Evolutionary conservation across 2,329 filamentous ascomycete genomes (phyloP).

Genomic region (Fusarium dimerum): DNA sequence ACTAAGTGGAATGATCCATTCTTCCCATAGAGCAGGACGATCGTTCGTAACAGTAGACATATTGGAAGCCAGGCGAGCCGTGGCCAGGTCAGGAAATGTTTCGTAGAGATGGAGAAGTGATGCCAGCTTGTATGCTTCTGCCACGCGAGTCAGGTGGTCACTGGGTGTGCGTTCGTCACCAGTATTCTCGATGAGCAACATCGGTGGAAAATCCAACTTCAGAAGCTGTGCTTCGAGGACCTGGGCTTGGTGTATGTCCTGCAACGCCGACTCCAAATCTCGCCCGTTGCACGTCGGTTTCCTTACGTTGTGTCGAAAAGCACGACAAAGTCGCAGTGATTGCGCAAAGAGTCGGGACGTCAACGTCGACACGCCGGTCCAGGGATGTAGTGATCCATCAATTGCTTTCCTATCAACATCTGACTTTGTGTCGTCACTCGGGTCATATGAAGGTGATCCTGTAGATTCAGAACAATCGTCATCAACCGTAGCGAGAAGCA

Average conservation of each 20-base stretch:
- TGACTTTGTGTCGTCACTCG: conserved; percentile 7
- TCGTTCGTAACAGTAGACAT: conserved; percentile 8
- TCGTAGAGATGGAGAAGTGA: conserved; percentile 43
- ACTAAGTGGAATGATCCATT: conserved; percentile 39
- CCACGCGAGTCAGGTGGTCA: conserved; percentile 36
- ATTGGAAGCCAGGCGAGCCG: conserved; percentile 28
- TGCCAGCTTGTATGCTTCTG: conserved; percentile 42
- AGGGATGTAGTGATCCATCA: conserved; percentile 34
- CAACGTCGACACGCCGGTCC: conserved; percentile 40
- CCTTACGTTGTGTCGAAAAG: conserved; percentile 30
- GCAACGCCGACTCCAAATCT: conserved; percentile 27
- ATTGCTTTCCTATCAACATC: conserved; percentile 15
- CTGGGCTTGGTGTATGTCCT: conserved; percentile 31
- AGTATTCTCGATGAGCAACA: conserved; percentile 24
- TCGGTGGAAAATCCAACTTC: conserved; percentile 29
- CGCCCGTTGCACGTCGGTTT: conserved; percentile 26
- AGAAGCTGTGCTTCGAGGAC: conserved; percentile 37
- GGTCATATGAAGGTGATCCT: background rate
- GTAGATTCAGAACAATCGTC: conserved; percentile 22
- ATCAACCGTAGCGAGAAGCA: conserved; percentile 41
- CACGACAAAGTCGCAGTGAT: conserved; percentile 38
- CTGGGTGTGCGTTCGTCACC: conserved; percentile 33
- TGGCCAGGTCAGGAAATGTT: conserved; percentile 39
- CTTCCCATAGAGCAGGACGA: conserved; percentile 34
- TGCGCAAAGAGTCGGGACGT: conserved; percentile 37